Percentiles rank a stretch among this genome's conserved stretches.
Evolutionary conservation across 2,329 filamentous ascomycete genomes (phyloP).

Genomic region (Boeremia lycopersici): DNA sequence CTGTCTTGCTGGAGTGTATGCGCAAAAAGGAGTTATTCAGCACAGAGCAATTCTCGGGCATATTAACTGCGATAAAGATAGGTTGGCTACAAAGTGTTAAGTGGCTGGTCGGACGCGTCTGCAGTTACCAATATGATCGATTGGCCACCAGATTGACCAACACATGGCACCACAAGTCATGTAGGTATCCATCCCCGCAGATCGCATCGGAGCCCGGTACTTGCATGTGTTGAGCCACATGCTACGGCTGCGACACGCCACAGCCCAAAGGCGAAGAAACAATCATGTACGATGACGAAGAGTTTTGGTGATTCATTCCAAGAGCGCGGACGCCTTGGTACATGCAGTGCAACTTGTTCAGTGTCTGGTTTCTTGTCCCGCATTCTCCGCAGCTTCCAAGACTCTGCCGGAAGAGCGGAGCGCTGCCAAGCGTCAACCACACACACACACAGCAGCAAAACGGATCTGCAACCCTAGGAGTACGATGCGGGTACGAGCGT

Average conservation of each 20-base stretch:
- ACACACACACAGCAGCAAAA: slow-evolving; percentile 6
- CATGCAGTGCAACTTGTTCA: neutral
- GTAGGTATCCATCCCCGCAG: neutral
- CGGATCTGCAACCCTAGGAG: neutral
- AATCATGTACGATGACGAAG: slow-evolving; percentile 4
- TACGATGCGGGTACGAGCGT: neutral
- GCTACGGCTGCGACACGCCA: slow-evolving; percentile 4
- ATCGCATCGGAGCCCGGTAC: neutral
- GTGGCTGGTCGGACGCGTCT: too few species aligned
- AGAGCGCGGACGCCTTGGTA: slow-evolving; percentile 11
- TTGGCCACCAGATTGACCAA: neutral
- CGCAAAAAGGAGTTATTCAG: too few species aligned
- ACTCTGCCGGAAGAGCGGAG: slow-evolving; percentile 13
- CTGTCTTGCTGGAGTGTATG: too few species aligned
- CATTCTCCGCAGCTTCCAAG: slow-evolving; percentile 14
- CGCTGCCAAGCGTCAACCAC: slow-evolving; percentile 14
- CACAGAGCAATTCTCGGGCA: too few species aligned
- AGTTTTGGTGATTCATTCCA: neutral
- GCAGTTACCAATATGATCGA: neutral
- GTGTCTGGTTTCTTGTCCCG: slow-evolving; percentile 7
- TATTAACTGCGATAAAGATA: too few species aligned
- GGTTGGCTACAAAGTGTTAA: too few species aligned
- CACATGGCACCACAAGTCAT: neutral
- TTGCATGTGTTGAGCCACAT: neutral
- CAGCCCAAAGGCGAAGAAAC: neutral